Conservation (phyloP, 2,329 filamentous ascomycete genomes). For the Fusarium virguliforme region DNA sequence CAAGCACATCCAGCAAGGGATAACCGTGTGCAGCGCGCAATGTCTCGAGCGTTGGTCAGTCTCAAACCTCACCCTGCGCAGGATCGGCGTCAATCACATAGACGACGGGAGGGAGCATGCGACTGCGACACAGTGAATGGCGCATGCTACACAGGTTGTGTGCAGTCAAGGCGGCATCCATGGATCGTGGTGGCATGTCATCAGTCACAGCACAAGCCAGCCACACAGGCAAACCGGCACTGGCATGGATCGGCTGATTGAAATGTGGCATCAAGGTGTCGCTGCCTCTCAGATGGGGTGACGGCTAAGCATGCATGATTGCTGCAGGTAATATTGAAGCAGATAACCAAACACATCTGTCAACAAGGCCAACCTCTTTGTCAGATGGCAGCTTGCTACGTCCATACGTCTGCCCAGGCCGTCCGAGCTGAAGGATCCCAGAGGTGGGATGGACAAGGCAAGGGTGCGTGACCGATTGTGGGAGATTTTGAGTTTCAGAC, state of each 20-base stretch:
- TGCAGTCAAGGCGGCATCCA: neutral
- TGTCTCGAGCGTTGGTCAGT: neutral
- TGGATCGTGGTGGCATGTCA: neutral
- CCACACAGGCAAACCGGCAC: slow-evolving; percentile 2
- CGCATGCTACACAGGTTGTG: neutral
- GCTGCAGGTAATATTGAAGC: neutral
- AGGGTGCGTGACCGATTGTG: slow-evolving; percentile 31
- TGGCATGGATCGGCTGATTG: neutral
- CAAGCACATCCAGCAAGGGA: neutral
- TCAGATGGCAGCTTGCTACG: slow-evolving; percentile 3
- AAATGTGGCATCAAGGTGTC: slow-evolving; percentile 5
- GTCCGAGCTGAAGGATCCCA: slow-evolving; percentile 3
- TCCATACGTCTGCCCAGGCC: neutral
- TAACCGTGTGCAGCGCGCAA: neutral
- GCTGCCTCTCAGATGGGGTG: slow-evolving; percentile 5
- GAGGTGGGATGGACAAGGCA: slow-evolving; percentile 4
- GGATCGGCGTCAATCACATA: neutral
- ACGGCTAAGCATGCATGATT: neutral
- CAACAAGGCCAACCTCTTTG: slow-evolving; percentile 1
- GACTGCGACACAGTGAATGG: slow-evolving; percentile 2
- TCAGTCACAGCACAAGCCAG: neutral
- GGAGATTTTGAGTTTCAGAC: slow-evolving; percentile 37
- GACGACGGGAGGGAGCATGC: neutral
- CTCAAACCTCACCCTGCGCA: neutral
- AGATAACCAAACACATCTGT: slow-evolving; percentile 2